phyloP scores from a whole-genome alignment of 2,329 filamentous ascomycete genomes.

The Monosporascus ibericus region DNA sequence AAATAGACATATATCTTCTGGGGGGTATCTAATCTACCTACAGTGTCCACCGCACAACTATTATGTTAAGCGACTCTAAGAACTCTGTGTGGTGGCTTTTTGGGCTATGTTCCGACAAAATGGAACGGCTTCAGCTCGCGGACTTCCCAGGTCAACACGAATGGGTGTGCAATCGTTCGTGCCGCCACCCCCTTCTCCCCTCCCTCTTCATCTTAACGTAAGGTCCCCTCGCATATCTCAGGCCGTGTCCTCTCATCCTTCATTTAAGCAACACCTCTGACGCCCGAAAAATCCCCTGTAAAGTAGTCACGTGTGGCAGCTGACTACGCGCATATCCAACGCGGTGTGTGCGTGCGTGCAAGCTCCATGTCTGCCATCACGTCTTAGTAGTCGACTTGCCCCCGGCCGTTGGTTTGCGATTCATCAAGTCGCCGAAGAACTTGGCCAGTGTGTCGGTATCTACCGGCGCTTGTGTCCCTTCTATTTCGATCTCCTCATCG shows the following conservation, averaged over 20 bases:
- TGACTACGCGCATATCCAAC: neutral
- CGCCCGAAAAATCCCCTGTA: neutral
- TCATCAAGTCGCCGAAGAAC: slow-evolving; percentile 56
- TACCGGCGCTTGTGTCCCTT: slow-evolving; percentile 34
- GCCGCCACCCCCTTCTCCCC: no score
- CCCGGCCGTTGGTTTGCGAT: slow-evolving; percentile 35
- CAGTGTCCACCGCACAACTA: no score
- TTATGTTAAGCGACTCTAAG: no score
- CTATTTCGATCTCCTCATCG: slow-evolving; percentile 27
- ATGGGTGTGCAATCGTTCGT: no score
- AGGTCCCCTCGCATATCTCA: no score
- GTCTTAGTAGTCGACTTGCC: slow-evolving; percentile 14
- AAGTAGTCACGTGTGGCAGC: neutral
- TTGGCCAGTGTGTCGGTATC: slow-evolving; percentile 53
- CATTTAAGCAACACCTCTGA: neutral
- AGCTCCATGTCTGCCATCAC: slow-evolving; percentile 3
- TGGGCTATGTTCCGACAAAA: neutral
- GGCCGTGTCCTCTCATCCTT: no score
- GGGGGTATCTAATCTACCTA: no score
- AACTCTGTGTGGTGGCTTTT: neutral
- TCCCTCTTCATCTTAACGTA: no score
- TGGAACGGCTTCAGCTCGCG: neutral
- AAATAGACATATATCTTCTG: no score
- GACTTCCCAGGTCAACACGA: no score
- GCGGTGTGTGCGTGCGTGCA: neutral